Conservation (phyloP, 805 yeast genomes). For the Candida oleophila region DNA sequence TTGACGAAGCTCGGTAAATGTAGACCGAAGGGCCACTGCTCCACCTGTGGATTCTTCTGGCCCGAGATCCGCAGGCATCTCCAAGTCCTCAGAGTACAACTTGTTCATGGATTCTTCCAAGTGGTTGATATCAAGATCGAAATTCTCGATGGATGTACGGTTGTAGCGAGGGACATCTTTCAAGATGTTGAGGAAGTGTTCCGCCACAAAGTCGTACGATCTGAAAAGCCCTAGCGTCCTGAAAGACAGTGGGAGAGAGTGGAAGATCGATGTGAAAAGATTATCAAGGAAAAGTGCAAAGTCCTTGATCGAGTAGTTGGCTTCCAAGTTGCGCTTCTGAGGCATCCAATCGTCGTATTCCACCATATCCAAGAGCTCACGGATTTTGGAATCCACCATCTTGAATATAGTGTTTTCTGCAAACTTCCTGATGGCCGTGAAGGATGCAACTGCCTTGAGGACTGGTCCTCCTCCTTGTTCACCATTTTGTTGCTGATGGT, state of each 20-base stretch:
- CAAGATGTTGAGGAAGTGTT: constrained; percentile 62
- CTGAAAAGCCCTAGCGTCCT: constrained; percentile 79
- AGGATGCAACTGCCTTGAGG: constrained; percentile 51
- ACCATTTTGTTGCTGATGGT: constrained; percentile 6
- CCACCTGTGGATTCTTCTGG: constrained; percentile 24
- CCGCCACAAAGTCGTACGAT: constrained; percentile 81
- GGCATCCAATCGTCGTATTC: constrained; percentile 82
- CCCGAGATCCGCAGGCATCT: constrained; percentile 19
- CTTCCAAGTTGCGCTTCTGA: constrained; percentile 48
- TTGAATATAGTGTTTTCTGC: constrained; percentile 82
- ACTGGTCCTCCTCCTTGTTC: constrained; percentile 30
- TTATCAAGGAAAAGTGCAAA: constrained; percentile 82
- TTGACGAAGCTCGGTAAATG: constrained; percentile 79
- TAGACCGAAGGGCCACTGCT: constrained; percentile 60
- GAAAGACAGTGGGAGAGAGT: constrained; percentile 75
- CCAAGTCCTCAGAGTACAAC: constrained; percentile 22
- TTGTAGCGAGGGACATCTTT: constrained; percentile 56
- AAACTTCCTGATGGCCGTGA: constrained; percentile 57
- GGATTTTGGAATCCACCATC: constrained; percentile 77
- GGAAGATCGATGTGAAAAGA: constrained; percentile 80
- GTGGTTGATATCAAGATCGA: constrained; percentile 76
- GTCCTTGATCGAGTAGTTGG: constrained; percentile 75
- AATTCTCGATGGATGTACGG: constrained; percentile 63
- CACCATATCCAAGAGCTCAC: constrained; percentile 77
- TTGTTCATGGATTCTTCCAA: constrained; percentile 57